Percentiles rank a stretch among this genome's conserved stretches.
These are phyloP conservation scores for Trypanosoma lewisi DNA, from an alignment of 208 protist genomes.

Conservation along the genomic window DNA sequence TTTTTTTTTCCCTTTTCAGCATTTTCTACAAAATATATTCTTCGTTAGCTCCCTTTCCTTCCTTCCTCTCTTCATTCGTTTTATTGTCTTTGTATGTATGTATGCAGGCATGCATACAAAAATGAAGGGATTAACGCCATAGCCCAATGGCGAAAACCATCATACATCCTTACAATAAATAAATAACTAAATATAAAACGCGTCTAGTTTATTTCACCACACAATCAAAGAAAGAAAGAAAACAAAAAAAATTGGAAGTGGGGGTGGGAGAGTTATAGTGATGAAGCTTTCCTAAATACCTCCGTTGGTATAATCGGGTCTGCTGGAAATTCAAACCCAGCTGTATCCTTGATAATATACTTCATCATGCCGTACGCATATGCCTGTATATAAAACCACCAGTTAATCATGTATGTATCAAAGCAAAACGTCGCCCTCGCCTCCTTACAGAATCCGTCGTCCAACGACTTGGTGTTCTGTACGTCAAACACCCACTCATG, in stretches of 20 bases:
- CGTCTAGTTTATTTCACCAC: not conserved
- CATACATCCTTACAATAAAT: not conserved
- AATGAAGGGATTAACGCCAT: not conserved
- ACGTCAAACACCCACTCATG: constrained; percentile 59
- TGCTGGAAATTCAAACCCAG: constrained; percentile 32
- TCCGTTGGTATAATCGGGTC: constrained; percentile 36
- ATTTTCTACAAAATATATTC: not conserved
- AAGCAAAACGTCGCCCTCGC: constrained; percentile 42
- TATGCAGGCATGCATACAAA: not conserved
- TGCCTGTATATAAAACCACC: constrained; percentile 63
- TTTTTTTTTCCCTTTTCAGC: no score
- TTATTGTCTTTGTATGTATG: not conserved
- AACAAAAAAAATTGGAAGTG: not conserved
- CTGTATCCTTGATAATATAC: constrained; percentile 61
- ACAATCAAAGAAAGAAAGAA: not conserved
- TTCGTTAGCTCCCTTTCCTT: not conserved
- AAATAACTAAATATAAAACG: not conserved
- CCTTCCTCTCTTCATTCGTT: no score
- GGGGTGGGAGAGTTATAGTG: constrained; percentile 18
- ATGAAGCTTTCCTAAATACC: constrained; percentile 53
- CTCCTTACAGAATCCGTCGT: constrained; percentile 48
- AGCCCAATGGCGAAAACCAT: not conserved
- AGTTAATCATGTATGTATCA: constrained; percentile 71
- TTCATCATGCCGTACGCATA: constrained; percentile 76
- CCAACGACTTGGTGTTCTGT: constrained; percentile 40